Conservation (phyloP, 345 rosid genomes). For the Chamaenerion angustifolium region DNA sequence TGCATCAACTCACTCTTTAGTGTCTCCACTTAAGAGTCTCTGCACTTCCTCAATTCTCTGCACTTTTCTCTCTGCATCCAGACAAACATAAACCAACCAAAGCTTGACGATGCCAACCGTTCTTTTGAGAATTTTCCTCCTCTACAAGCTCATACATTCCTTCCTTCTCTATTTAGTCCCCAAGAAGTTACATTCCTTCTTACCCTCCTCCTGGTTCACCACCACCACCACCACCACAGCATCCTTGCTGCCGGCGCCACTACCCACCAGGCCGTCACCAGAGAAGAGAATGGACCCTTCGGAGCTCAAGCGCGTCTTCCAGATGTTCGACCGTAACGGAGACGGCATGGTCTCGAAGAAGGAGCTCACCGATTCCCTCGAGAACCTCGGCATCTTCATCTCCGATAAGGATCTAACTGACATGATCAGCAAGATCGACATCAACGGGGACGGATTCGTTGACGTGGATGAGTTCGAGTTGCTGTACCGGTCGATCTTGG, state of each 20-base stretch:
- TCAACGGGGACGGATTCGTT: constrained; percentile 11
- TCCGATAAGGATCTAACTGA: constrained; percentile 42
- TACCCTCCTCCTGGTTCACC: constrained; percentile 26
- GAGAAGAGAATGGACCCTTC: constrained; percentile 25
- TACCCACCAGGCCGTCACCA: background rate
- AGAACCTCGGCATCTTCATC: constrained; percentile 56
- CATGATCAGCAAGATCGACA: constrained; percentile 14
- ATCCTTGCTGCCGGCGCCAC: constrained; percentile 7
- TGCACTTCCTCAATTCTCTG: too few species aligned
- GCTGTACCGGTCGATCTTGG: constrained; percentile 45
- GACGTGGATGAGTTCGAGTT: constrained; percentile 66
- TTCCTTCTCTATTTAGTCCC: constrained; percentile 34
- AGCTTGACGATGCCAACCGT: constrained; percentile 14
- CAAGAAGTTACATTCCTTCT: constrained; percentile 32
- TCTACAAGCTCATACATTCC: constrained; percentile 31
- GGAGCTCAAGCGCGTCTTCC: constrained; percentile 60
- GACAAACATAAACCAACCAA: background rate
- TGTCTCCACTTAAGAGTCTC: too few species aligned
- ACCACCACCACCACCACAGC: background rate
- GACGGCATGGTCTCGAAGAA: constrained; percentile 55
- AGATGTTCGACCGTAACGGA: constrained; percentile 68
- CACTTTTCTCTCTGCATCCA: background rate
- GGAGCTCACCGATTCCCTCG: constrained; percentile 51
- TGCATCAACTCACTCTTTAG: background rate
- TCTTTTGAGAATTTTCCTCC: constrained; percentile 31